These are phyloP conservation scores for Cercospora nicotianae DNA, from an alignment of 2,329 filamentous ascomycete species.

Conservation along the genomic window DNA sequence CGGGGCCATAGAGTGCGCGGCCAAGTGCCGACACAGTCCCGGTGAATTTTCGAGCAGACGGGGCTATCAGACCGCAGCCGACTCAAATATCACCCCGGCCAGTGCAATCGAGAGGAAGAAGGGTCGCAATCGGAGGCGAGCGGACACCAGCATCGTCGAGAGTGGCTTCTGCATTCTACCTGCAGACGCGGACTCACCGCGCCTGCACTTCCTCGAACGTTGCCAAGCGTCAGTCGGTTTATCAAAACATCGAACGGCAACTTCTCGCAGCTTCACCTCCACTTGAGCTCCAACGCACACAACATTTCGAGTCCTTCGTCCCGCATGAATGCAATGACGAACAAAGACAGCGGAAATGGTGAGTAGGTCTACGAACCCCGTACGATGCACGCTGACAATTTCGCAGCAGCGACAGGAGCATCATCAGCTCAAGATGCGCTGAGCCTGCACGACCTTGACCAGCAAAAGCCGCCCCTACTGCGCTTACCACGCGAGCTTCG, in stretches of 20 bases:
- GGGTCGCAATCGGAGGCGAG: not conserved
- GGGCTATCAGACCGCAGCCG: not conserved
- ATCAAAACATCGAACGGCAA: not conserved
- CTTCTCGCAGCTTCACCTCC: not conserved
- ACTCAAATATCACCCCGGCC: not conserved
- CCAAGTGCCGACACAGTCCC: not conserved
- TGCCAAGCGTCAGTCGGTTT: not conserved
- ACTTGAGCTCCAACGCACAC: not conserved
- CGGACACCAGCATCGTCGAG: not conserved
- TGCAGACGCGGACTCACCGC: not conserved
- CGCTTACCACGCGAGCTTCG: constrained; percentile 16
- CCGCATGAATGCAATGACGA: not conserved
- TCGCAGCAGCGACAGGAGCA: not conserved
- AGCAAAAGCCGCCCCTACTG: constrained; percentile 4
- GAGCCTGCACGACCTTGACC: not conserved
- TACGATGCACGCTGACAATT: not conserved
- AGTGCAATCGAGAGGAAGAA: not conserved
- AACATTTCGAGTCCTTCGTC: not conserved
- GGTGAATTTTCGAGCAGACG: not conserved
- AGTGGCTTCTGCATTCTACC: not conserved
- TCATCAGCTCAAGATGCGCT: not conserved
- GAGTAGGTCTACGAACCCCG: not conserved
- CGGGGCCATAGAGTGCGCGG: not conserved
- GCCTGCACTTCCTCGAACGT: not conserved
- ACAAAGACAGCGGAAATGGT: not conserved